Conservation (phyloP, 352 stramenopile species). For the Phytopythium montanum region DNA sequence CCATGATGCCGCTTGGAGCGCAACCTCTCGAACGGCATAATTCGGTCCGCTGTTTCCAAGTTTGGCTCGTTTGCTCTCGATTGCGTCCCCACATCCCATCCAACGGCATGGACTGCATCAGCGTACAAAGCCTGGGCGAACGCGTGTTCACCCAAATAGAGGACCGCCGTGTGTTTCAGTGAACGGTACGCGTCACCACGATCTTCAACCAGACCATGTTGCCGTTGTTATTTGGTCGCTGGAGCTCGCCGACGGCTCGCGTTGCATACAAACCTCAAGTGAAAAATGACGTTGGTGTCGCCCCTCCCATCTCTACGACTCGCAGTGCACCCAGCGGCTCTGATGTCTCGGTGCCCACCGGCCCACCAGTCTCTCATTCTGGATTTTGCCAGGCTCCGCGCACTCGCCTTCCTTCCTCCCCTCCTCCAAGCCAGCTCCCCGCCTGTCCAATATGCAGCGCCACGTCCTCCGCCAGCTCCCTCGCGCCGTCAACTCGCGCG, state of each 20-base stretch:
- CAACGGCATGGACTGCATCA: background rate
- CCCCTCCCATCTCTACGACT: no score
- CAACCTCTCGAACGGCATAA: background rate
- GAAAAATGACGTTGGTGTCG: background rate
- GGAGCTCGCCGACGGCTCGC: background rate
- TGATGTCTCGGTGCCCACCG: no score
- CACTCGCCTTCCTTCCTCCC: constrained; percentile 1
- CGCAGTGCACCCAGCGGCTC: no score
- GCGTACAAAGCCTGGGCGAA: background rate
- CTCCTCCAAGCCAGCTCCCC: constrained; percentile 1
- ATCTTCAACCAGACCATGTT: constrained; percentile 5
- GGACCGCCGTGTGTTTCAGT: background rate
- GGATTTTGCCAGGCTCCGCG: constrained; percentile 4
- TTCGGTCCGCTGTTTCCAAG: background rate
- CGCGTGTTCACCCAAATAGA: background rate
- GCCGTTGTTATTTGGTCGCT: background rate
- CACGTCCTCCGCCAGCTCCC: constrained; percentile 43
- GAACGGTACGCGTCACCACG: background rate
- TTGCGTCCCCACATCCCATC: background rate
- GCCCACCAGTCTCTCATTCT: background rate
- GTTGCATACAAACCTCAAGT: background rate
- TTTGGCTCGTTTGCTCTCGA: background rate
- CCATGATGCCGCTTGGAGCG: background rate
- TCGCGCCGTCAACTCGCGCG: constrained; percentile 10
- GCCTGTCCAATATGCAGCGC: constrained; percentile 32